Evolutionary conservation across 2,329 filamentous ascomycete genomes (phyloP), one percentile per base, ranked within the genome.

Genomic region (Allantophomopsis lycopodina): DNA sequence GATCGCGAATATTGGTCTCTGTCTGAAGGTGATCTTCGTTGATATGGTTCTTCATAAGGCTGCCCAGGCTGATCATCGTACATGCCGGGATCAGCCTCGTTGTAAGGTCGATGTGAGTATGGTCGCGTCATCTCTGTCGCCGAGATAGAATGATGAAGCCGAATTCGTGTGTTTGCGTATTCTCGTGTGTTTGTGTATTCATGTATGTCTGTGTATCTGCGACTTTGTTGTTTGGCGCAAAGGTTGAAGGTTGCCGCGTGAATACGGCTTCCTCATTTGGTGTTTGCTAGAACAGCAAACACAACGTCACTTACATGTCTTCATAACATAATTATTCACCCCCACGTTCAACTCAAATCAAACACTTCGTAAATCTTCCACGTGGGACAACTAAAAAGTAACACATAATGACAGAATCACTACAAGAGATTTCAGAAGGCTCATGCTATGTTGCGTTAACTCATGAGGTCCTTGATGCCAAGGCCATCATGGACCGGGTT

Each of bases 401-500:
- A 28, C 4, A 10, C 4, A 38, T 2, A 28, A 38, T 32, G 16
- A 15, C 23, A 14, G 20, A 38, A 7, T 31, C 37, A 17, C 11
- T 46, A 11, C 61, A 59, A 55, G 62, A 71, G 44, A 44, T 68
- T 15, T 54, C 60, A 18, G 66, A 71, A 35, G 63, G 65, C 10
- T 59, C 56, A 36, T 76, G 79, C 55, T 74, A 78, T 56, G 80
- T 87, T 32, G 75, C 73, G 38, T 66, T 93, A 7, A 87, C 83
- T 3, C 62, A 76, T 44, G 60, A 71, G 30, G 57, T 64, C 33
- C 71, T 91, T 42, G 66, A 78, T 52, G 60, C 69, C 15, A 62
- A 68, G 15, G 51, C 64, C 5, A 63, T 73, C 21, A 79, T 86
- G 58, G 64, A 77, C 48, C 69, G 66, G 36, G 83, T 91, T 16